Base-by-base conservation (phyloP, 2,329 filamentous ascomycete genomes). In the Capronia coronata region DNA sequence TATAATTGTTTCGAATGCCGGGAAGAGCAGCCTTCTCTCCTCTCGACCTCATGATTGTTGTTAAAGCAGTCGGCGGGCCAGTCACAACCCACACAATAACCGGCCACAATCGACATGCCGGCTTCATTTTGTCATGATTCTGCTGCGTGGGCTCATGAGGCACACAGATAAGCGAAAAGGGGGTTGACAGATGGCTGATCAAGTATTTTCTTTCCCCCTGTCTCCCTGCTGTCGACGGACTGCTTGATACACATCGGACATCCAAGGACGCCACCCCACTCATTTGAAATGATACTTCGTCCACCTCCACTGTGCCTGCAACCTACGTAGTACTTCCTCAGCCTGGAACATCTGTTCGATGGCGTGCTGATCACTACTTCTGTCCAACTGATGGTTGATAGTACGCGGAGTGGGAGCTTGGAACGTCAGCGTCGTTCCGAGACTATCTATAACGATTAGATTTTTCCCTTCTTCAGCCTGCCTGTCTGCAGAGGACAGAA, bases 221-320 rank as follows among this genome's bases (percentile, higher is more conserved):
- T 38, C 35, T 19, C n/a, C n/a, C 13, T 38, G 10, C 6, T 10
- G 21, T 41, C 19, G 3, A 38, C 35, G 16, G 35, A 21, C 3
- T 18, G 5, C 10, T 41, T 22, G 38, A 41, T 14, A 21, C 38
- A 41, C 2, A 14, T 41, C 38, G 38, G 38, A 41, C 38, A 41
- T 41, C 10, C 38, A 41, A 41, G 38, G 38, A 41, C 38, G 14
- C 16, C n/a, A 8, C 38, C 21, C 38, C 38, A 41, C 38, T n/a
- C n/a, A n/a, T n/a, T 41, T 38, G 35, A 38, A 18, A 38, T 22
- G 29, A 10, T 32, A 32, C 29, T 8, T 11, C 29, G 29, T 32
- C n/a, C 13, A n/a, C 29, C 29, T 32, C 29, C 29, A 32, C 29
- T n/a, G n/a, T n/a, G 6, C 29, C 7, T 32, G 3, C 35, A 13